These are phyloP conservation scores for Fistulifera pelliculosa DNA, from an alignment of 108 stramenopile genomes.

Conservation along the genomic window DNA sequence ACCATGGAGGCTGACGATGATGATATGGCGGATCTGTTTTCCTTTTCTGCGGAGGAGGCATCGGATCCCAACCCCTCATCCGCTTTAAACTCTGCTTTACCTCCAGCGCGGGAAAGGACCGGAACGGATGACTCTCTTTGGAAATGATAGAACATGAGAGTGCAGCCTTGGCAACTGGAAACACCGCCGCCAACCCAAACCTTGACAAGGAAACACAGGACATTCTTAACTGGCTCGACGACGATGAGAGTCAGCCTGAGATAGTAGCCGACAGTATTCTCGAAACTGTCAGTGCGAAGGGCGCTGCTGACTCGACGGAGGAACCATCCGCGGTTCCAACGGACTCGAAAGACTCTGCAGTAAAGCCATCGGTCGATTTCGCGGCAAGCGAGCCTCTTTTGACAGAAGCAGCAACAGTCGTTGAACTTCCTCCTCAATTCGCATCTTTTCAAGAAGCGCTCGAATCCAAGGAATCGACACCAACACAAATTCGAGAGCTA, in stretches of 20 bases:
- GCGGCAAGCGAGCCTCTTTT: background rate
- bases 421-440: slow-evolving; percentile 13
- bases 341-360: background rate
- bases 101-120: background rate
- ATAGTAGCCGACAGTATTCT: background rate
- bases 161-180: background rate
- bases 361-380: background rate
- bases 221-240: slow-evolving; percentile 72
- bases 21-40: slow-evolving; percentile 1
- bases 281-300: slow-evolving; percentile 2
- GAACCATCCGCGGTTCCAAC: background rate
- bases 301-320: slow-evolving; percentile 13
- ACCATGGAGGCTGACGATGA: slow-evolving; percentile 1
- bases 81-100: too few relatives aligned
- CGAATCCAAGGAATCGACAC: slow-evolving; percentile 17
- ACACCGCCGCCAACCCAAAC: background rate
- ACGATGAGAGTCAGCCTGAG: slow-evolving; percentile 33
- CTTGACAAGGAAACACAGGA: slow-evolving; percentile 56
- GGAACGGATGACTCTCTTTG: background rate
- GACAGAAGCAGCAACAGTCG: slow-evolving; percentile 7
- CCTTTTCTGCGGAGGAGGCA: background rate
- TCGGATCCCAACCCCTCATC: background rate
- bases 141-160: slow-evolving; percentile 1
- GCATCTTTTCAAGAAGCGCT: slow-evolving; percentile 34
- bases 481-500: slow-evolving; percentile 19